phyloP scores from a whole-genome alignment of 2,329 filamentous ascomycete genomes.

The Onygena corvina region DNA sequence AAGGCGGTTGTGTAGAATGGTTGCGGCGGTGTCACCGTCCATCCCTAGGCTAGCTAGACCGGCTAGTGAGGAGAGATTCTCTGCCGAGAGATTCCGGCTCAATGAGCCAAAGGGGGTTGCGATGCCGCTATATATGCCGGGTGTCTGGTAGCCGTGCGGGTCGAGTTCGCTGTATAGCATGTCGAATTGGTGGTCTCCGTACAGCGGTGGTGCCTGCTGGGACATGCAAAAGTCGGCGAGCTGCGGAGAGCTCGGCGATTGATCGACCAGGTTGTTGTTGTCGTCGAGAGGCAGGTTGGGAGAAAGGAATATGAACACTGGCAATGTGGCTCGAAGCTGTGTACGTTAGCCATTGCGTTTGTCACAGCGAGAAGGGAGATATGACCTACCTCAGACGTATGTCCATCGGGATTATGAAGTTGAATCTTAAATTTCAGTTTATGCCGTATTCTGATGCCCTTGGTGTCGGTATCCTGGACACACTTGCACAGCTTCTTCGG shows the following conservation, averaged over 20 bases:
- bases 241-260: constrained; percentile 41
- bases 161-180: constrained; percentile 83
- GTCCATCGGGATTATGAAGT: constrained; percentile 86
- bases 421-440: constrained; percentile 86
- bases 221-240: constrained; percentile 44
- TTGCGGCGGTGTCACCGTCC: constrained; percentile 45
- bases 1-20: constrained; percentile 58
- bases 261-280: constrained; percentile 62
- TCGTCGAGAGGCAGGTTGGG: constrained; percentile 84
- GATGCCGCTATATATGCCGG: constrained; percentile 52
- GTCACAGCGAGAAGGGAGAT: not conserved
- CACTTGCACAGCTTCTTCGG: constrained; percentile 73
- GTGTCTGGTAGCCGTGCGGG: constrained; percentile 66
- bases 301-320: constrained; percentile 88
- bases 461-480: constrained; percentile 77
- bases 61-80: constrained; percentile 56
- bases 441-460: constrained; percentile 83
- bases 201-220: constrained; percentile 72
- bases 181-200: constrained; percentile 81
- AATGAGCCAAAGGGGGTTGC: constrained; percentile 70
- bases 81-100: constrained; percentile 61
- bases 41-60: constrained; percentile 39
- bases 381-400: constrained; percentile 67
- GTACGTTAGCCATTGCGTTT: constrained; percentile 16
- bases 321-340: constrained; percentile 74